A percentile compares a stretch with the other conserved stretches of the same genome.
These are phyloP conservation scores for Postia placenta DNA, from an alignment of 768 basidiomycete species.

Conservation along the genomic window DNA sequence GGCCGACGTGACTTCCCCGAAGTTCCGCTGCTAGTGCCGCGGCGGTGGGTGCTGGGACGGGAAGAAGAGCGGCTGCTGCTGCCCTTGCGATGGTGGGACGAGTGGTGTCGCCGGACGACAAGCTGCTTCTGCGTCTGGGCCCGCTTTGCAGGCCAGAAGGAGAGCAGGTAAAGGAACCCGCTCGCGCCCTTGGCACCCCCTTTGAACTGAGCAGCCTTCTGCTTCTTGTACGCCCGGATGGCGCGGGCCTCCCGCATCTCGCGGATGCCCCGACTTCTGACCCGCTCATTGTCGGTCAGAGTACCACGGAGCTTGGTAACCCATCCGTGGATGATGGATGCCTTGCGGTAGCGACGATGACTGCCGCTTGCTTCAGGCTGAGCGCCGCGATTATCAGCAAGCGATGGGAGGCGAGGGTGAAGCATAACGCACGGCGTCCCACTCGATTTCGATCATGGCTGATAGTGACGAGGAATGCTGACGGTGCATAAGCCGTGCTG, in stretches of 20 bases:
- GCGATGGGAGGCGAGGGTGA: not conserved
- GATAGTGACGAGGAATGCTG: conserved; percentile 1
- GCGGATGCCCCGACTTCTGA: conserved; percentile 55
- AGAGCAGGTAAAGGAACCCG: not conserved
- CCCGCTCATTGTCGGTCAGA: conserved; percentile 51
- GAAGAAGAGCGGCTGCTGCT: not conserved
- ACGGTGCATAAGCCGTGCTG: not conserved
- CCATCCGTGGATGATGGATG: conserved; percentile 69
- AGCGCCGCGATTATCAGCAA: not conserved
- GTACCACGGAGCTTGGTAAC: conserved; percentile 76
- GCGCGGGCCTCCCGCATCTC: conserved; percentile 60
- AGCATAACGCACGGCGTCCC: conserved; percentile 9
- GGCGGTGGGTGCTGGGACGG: not conserved
- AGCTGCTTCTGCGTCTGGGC: not conserved
- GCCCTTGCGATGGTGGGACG: not conserved
- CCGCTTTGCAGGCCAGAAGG: not conserved
- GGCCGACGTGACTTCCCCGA: too few relatives aligned
- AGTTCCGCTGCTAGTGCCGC: too few relatives aligned
- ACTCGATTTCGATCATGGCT: conserved; percentile 4
- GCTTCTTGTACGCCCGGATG: conserved; percentile 19
- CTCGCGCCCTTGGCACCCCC: not conserved
- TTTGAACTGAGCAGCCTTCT: not conserved
- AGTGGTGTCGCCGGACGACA: not conserved
- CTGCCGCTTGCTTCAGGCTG: conserved; percentile 1
- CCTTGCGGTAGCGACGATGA: conserved; percentile 13